Evolutionary conservation across 2,329 filamentous ascomycete species (phyloP), one percentile per base, ranked within the genome.

Genomic region (Ascochyta clinopodiicola): DNA sequence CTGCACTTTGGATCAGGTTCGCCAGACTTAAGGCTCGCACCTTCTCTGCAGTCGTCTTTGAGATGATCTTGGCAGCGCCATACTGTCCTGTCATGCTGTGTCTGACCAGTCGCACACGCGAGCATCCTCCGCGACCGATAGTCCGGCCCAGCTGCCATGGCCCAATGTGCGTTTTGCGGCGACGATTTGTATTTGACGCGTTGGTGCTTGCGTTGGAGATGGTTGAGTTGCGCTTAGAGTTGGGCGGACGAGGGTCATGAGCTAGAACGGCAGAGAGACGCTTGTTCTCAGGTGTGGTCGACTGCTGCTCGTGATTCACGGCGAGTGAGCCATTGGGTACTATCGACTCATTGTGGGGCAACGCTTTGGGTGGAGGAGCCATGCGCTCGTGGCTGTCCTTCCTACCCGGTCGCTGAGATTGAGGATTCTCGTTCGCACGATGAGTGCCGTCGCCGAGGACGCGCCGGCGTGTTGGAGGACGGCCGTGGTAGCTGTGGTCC

Each of bases 21-120:
- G 89, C 89, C 72, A 97, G 83, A 73, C 93, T 97, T 63, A 92
- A 88, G 46, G 92, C 92, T 61, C 95, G 90, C 1, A 91, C 88
- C 68, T 93, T 85, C 57, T 90, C 88, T 12, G 90, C 91, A 47
- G 86, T 89, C 54, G 75, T 74, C 75, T 96, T 93, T 54, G 91
- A 91, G 25, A 99, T 91, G 68, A 99, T 98, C 80, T 99, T 99
- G 71, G 97, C 90, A 2, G 95, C 95, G 4, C 92, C 95, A 44
- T 88, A 83, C 68, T 96, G 89, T 9, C 90, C 86, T 4, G 92
- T 95, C 21, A 86, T 77, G 22, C 82, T 84, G 77, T 99, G 93
- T 60, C 91, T 87, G 21, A 94, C 96, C 32, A 95, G 81, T 50
- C 94, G 86, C 15, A 99, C 95, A 25, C 91, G 86, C 13, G 92